Percentiles rank a stretch among this genome's conserved stretches.
Conservation (phyloP, 176 grass and related monocot genomes). For the Paspalum notatum region DNA sequence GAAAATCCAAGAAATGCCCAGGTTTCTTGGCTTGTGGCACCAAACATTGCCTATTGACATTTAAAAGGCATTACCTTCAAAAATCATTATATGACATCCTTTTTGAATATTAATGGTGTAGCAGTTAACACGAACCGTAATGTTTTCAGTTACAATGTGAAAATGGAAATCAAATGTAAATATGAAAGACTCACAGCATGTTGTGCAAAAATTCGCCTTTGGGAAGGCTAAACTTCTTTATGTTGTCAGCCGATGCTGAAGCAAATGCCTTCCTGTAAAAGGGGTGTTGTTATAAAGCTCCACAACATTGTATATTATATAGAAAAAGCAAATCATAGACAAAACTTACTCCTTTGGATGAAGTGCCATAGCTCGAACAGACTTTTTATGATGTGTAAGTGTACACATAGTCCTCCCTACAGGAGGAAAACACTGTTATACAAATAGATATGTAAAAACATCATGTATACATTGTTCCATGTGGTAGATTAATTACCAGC, state of each 20-base stretch:
- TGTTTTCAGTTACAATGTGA: slow-evolving; percentile 13
- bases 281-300: slow-evolving; percentile 1
- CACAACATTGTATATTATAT: slow-evolving; percentile 13
- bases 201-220: slow-evolving; percentile 98
- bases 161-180: background rate
- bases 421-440: slow-evolving; percentile 42
- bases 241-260: slow-evolving; percentile 96
- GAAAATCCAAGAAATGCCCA: background rate
- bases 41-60: background rate
- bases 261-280: slow-evolving; percentile 55
- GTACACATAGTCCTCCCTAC: slow-evolving; percentile 94
- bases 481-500: slow-evolving; percentile 63
- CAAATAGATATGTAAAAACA: slow-evolving; percentile 12
- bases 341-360: slow-evolving; percentile 90
- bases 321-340: slow-evolving; percentile 24
- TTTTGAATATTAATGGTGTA: background rate
- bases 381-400: slow-evolving; percentile 97
- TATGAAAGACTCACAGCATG: slow-evolving; percentile 80
- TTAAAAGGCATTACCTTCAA: background rate
- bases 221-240: slow-evolving; percentile 92
- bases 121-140: background rate
- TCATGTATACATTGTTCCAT: background rate
- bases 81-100: background rate
- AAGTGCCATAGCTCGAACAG: slow-evolving; percentile 87
- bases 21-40: background rate